Evolutionary conservation across 2,329 filamentous ascomycete genomes (phyloP).

Genomic region (Sclerotinia sclerotiorum): DNA sequence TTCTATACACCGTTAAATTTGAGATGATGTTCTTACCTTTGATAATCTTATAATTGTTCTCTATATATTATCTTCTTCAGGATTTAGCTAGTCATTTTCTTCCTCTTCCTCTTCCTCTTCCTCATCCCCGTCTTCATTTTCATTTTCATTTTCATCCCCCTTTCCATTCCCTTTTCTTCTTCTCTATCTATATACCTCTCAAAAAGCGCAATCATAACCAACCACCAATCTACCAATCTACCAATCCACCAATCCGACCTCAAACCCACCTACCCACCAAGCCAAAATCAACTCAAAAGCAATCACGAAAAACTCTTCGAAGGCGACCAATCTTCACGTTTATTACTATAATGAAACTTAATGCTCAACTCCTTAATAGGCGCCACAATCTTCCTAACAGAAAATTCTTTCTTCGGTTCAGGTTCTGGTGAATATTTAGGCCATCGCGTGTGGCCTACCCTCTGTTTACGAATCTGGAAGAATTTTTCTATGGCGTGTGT

Average conservation of each 20-base stretch:
- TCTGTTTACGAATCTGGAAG: not conserved
- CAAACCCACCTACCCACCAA: no score
- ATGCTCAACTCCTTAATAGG: no score
- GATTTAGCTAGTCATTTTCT: not conserved
- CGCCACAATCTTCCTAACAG: not conserved
- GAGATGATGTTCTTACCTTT: no score
- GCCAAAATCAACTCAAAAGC: no score
- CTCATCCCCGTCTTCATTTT: no score
- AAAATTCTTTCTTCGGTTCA: not conserved
- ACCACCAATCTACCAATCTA: no score
- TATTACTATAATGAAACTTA: no score
- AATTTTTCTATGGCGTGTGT: no score
- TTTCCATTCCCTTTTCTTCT: not conserved
- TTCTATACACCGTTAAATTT: not conserved
- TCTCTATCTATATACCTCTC: not conserved
- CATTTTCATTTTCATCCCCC: not conserved
- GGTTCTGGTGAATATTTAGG: not conserved
- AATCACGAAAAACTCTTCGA: no score
- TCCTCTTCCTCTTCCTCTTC: not conserved
- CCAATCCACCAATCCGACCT: no score
- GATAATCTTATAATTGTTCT: not conserved
- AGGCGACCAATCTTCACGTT: no score
- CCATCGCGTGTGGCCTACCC: slow-evolving; percentile 5
- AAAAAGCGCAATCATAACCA: no score
- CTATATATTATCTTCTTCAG: not conserved